Evolutionary conservation across 306 rosid genomes (phyloP).

Genomic region (Lithocarpus polystachyus): DNA sequence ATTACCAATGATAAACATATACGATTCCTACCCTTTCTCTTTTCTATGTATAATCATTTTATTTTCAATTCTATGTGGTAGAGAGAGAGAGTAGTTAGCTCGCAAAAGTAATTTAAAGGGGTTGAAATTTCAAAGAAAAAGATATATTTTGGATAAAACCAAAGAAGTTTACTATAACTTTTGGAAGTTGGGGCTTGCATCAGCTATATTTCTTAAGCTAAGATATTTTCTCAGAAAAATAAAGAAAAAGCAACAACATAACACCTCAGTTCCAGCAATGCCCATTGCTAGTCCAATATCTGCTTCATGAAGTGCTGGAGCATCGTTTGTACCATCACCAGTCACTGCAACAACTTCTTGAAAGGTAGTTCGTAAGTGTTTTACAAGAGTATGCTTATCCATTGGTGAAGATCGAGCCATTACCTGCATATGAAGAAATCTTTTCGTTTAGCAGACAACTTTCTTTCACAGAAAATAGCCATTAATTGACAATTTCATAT

Average conservation of each 20-base stretch:
- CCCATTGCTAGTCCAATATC: conserved; percentile 99
- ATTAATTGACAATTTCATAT: conserved; percentile 6
- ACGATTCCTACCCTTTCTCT: neutral
- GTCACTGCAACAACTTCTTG: conserved; percentile 96
- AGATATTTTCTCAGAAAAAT: neutral
- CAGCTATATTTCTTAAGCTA: conserved; percentile 10
- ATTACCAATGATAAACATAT: neutral
- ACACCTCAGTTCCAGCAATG: conserved; percentile 97
- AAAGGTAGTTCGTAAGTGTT: conserved; percentile 76
- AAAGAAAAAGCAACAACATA: neutral
- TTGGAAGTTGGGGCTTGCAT: neutral
- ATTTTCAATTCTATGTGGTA: conserved; percentile 3
- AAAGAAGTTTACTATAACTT: neutral
- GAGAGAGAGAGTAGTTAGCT: too few relatives aligned
- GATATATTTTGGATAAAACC: neutral
- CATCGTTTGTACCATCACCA: conserved; percentile 98
- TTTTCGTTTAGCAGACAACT: conserved; percentile 7
- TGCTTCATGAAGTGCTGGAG: conserved; percentile 99
- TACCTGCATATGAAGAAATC: conserved; percentile 52
- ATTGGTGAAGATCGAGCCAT: conserved; percentile 97
- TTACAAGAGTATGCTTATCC: conserved; percentile 94
- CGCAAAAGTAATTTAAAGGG: conserved; percentile 10
- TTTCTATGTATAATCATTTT: neutral
- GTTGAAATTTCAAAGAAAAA: conserved; percentile 19
- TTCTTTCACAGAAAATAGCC: conserved; percentile 9